Evolutionary conservation across 768 basidiomycete genomes (phyloP), one percentile per base, ranked within the genome.

Genomic region (Neoboletus brunneissimus): DNA sequence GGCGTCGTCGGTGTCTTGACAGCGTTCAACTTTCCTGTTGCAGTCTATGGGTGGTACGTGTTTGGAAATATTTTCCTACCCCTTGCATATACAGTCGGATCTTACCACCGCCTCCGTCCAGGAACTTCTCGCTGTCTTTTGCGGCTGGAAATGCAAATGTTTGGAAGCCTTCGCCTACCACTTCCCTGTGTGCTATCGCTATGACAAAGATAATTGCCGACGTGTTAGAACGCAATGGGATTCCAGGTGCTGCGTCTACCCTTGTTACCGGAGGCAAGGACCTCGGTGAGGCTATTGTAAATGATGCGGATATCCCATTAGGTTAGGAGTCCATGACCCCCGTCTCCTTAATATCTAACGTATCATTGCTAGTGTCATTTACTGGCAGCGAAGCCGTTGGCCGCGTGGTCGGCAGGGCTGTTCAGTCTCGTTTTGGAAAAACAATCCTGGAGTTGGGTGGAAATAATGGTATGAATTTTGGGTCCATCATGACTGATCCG

Each of bases 11-110:
- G 78, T 31, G 84, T 96, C 11, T 74, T 98, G 50, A 88, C 91
- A 22, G 96, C 96, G 0, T 98, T 97, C 79, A 98, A 98, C 72
- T 98, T 98, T 69, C 96, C 96, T 11, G 86, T 92, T 42, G 94
- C 94, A 34, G 92, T 95, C 43, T 93, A 91, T 71, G 92, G 92
- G 61, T 94, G 92, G 91, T 88, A 72, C 40, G 76, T 64, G 41
- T 46, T 38, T 57, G 41, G n/a, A 37, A 35, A 27, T 42, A 54
- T 18, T 23, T 29, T 53, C 15, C 32, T 27, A 9, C 53, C 42
- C 55, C 55, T 48, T 54, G 40, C 43, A 23, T 48, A 49, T 29
- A 48, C 41, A 25, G 38, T 40, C 35, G 47, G 46, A 56, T 60
- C 52, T 67, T 32, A 53, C 43, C 55, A 22, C 46, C 58, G 49